Evolutionary conservation across 1,284 basidiomycete species (phyloP).

Genomic region (Cutaneotrichosporon sp.): DNA sequence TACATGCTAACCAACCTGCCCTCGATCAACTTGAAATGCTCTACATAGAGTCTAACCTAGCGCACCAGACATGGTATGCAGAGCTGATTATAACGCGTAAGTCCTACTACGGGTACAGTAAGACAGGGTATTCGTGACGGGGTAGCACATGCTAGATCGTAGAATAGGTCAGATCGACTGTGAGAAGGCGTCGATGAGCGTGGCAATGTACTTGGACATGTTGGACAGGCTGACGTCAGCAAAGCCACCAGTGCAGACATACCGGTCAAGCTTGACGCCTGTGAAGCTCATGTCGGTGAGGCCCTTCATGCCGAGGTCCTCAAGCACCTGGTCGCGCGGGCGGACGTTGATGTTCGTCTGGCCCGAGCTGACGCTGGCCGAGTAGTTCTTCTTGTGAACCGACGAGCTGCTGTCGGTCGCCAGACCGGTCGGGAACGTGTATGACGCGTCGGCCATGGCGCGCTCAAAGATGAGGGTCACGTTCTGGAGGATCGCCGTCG

Average conservation of each 20-base stretch:
- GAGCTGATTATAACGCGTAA: conserved; percentile 9
- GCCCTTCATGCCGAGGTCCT: conserved; percentile 50
- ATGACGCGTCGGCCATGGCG: conserved; percentile 42
- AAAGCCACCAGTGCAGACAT: conserved; percentile 10
- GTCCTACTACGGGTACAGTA: conserved; percentile 7
- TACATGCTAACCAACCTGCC: background rate
- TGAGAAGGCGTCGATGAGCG: conserved; percentile 36
- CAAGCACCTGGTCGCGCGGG: conserved; percentile 42
- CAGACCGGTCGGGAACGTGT: conserved; percentile 37
- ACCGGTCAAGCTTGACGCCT: conserved; percentile 40
- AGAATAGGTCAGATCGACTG: conserved; percentile 4
- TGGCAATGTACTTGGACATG: conserved; percentile 47
- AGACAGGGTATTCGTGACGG: conserved; percentile 7
- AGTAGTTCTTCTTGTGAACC: conserved; percentile 30
- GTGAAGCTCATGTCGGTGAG: conserved; percentile 44
- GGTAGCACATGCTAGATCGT: conserved; percentile 2
- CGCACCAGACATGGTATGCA: background rate
- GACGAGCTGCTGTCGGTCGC: conserved; percentile 22
- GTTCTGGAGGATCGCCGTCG: conserved; percentile 68
- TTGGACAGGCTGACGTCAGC: conserved; percentile 14
- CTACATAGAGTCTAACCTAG: background rate
- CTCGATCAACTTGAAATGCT: background rate
- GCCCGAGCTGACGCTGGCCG: conserved; percentile 19
- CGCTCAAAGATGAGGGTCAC: conserved; percentile 68
- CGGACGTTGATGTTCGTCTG: conserved; percentile 12